Base-by-base conservation (phyloP, 2,329 filamentous ascomycete species). In the Knufia fluminis region DNA sequence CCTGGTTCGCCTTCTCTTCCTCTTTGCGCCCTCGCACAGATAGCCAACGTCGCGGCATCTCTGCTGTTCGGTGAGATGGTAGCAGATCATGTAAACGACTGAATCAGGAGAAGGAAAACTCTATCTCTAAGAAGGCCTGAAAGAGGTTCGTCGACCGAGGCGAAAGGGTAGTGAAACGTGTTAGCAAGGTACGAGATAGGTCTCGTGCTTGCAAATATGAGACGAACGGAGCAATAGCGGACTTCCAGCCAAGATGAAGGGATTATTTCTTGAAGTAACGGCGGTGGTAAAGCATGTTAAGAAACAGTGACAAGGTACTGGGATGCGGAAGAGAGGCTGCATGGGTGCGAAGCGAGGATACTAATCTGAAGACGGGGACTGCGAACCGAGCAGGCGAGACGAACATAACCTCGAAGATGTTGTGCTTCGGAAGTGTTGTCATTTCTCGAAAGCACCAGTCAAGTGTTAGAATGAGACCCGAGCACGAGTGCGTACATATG, bases 21-120 rank as follows among this genome's bases (percentile, higher is more conserved):
- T 19, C 26, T 40, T 39, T 39, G 33, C 20, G 33, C 17, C 23
- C 23, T 17, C 45, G 33, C 10, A 40, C 45, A 20, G 45, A 48
- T 22, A 40, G 35, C 45, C 45, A 48, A 24, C 45, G 45, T 26
- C 17, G 45, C 28, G 45, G 33, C 33, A 48, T 48, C 3, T 14
- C 32, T 36, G 22, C 43, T 36, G 20, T 19, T 12, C 7, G 20
- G 40, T 26, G 40, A 22, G n/a, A 23, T 12, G 43, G 19, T n/a
- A 19, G 28, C 8, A 22, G 20, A 12, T n/a, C 19, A 46, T 24
- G 3, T 16, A 19, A 12, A 14, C 4, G 12, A 36, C 9, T 2
- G 19, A 31, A 23, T 22, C 14, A 22, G 20, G 43, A n/a, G 31
- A 46, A 36, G 14, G 6, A 7, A 46, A 24, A 36, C 14, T 6